Evolutionary conservation across 2,329 filamentous ascomycete genomes (phyloP), one percentile per base, ranked within the genome.

Genomic region (Pyricularia pennisetigena): DNA sequence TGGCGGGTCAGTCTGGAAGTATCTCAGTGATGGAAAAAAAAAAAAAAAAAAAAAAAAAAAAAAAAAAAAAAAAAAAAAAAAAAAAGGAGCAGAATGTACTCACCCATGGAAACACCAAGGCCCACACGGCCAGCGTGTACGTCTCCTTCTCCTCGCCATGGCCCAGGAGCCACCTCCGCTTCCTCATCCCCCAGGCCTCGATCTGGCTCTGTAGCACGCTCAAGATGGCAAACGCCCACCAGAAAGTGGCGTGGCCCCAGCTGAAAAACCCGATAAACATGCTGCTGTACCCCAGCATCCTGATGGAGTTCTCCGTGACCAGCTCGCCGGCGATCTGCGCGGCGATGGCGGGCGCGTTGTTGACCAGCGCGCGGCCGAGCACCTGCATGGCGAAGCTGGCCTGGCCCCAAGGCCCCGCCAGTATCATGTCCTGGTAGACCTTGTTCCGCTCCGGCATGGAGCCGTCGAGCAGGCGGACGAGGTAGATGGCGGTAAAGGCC

Each of bases 241-340:
- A 82, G 41, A 81, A 79, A 1, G 77, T 75, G 0, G 74, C 77
- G 61, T 78, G 76, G 0, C 79, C 79, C 75, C 78, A 80, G 26
- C 74, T 71, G 20, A 79, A 64, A 24, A 82, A 68, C 0, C 78
- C 79, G 0, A 74, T 69, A 24, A 81, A 76, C 57, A 78, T 73
- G 57, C 79, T 81, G 4, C 73, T 69, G 26, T 73, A 74, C 0
- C 72, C 76, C 7, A 81, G 70, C 0, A 74, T 71, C 0, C 64
- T 67, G 0, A 76, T 76, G 1, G 78, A 77, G 2, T 72, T 67
- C 1, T 71, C 73, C 0, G 76, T 75, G 5, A 81, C 68, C 12
- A 79, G 74, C 0, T 71, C 72, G 0, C 77, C 76, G 5, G 71
- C 72, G n/a, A 75, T 63, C 66, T 80, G 79, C 10, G 65, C 69